phyloP scores from a whole-genome alignment of 768 basidiomycete species.

The Collybiopsis confluens region DNA sequence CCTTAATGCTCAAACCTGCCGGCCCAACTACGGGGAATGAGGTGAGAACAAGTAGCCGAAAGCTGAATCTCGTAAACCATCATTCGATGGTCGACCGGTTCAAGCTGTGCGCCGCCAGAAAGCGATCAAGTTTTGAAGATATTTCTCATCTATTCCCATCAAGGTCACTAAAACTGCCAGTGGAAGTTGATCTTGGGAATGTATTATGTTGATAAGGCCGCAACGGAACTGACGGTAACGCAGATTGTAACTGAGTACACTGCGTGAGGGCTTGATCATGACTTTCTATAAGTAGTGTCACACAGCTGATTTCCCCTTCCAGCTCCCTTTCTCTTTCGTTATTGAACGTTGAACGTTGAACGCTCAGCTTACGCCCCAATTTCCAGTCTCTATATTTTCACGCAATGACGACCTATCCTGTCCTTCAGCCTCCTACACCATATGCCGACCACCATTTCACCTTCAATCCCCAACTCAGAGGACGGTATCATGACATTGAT shows the following conservation, averaged over 20 bases:
- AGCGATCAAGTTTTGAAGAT: background rate
- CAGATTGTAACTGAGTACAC: background rate
- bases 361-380: background rate
- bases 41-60: too few species aligned
- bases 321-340: background rate
- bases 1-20: too few species aligned
- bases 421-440: conserved; percentile 3
- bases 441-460: conserved; percentile 69
- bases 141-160: too few species aligned
- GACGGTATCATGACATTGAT: conserved; percentile 8
- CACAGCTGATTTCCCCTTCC: background rate
- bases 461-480: conserved; percentile 59
- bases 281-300: background rate
- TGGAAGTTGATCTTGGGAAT: background rate
- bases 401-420: conserved; percentile 6
- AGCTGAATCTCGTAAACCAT: too few species aligned
- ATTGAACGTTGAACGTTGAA: conserved; percentile 5
- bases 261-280: background rate
- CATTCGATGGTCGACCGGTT: background rate
- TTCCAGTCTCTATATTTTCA: background rate
- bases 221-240: conserved; percentile 1
- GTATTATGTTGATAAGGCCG: conserved; percentile 1
- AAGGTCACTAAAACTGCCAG: too few species aligned
- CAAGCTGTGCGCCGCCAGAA: conserved; percentile 1
- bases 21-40: too few species aligned